Base-by-base conservation (phyloP, 2,329 filamentous ascomycete genomes). In the Fusarium sp. region DNA sequence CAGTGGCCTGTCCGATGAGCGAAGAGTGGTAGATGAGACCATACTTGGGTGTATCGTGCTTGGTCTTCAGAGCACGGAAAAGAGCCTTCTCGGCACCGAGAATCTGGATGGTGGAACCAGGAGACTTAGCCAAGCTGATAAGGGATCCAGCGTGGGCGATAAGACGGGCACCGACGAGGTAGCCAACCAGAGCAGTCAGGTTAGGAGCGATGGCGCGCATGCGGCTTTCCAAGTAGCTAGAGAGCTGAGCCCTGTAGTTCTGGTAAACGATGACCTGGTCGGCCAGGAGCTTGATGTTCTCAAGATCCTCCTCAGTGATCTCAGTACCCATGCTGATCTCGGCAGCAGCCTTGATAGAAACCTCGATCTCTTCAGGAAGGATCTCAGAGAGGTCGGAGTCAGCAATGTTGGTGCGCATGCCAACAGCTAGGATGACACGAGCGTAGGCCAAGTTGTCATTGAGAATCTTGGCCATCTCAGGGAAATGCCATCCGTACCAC, bases 401-500 rank as follows among this genome's bases (percentile, higher is more conserved):
- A 69, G 89, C 85, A 66, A 92, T 92, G 78, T 93, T 94, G 72
- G 91, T 89, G 72, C 96, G 92, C 88, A 97, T 93, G 74, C 96
- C 96, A 85, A 97, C 93, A 71, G 91, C 88, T 53, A 97, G 84
- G 62, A 99, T 93, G 62, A 99, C 90, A 73, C 91, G 91, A 64
- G 94, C 90, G 80, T 97, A 99, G 71, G 94, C 94, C 68, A 97
- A 85, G 83, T 99, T 99, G 87, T 99, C 96, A 81, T 97, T 97
- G 74, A 98, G 87, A 78, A 98, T 97, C 84, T 94, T 95, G 78
- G 93, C 94, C 87, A 99, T 90, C 85, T 99, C 96, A 42, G 96
- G 96, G 86, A 98, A 99, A 83, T 98, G 96, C 96, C 96, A 99
- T 77, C 96, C 96, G 80, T 99, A 99, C 96, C 96, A 99, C 82